These are phyloP conservation scores for Blastocladiella emersonii DNA, from an alignment of 371 early-diverging fungal genomes.

Conservation along the genomic window DNA sequence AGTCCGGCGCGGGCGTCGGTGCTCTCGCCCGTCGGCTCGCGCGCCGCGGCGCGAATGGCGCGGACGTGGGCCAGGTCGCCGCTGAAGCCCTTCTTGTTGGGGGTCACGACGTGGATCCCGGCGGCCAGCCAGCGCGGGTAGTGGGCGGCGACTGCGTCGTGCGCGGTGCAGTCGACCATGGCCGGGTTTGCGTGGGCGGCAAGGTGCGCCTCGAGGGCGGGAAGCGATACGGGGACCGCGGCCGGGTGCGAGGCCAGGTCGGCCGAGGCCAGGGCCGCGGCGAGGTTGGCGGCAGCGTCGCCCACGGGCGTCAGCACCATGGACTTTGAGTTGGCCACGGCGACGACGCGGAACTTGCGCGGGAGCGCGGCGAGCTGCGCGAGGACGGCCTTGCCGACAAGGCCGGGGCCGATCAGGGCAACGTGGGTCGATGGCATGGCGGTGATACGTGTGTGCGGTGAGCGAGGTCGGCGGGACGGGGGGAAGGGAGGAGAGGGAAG, in stretches of 20 bases:
- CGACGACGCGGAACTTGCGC: slow-evolving; percentile 22
- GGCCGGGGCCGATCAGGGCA: slow-evolving; percentile 85
- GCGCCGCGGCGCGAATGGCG: slow-evolving; percentile 35
- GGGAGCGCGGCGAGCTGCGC: slow-evolving; percentile 36
- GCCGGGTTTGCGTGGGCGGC: not conserved
- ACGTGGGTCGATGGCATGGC: slow-evolving; percentile 22
- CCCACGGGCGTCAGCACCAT: slow-evolving; percentile 31
- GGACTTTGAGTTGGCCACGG: slow-evolving; percentile 47
- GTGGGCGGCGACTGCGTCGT: slow-evolving; percentile 52
- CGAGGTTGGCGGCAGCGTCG: slow-evolving; percentile 16
- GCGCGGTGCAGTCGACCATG: slow-evolving; percentile 88
- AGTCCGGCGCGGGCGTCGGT: slow-evolving; percentile 20
- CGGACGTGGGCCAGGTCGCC: slow-evolving; percentile 51
- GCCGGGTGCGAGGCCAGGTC: slow-evolving; percentile 6
- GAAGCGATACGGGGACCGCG: slow-evolving; percentile 24
- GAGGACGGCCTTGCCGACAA: slow-evolving; percentile 79
- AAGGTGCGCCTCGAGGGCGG: slow-evolving; percentile 7
- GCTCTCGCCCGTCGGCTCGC: slow-evolving; percentile 15
- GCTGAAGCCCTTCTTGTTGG: slow-evolving; percentile 95
- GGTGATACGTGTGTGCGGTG: too few species aligned
- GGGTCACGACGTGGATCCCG: slow-evolving; percentile 82
- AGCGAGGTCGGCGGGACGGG: too few species aligned
- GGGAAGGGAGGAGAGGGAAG: too few species aligned
- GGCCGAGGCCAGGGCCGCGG: slow-evolving; percentile 8
- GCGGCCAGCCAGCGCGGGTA: slow-evolving; percentile 69